A percentile compares a stretch with the other conserved stretches of the same genome.
Conservation (phyloP, 768 basidiomycete species). For the Mycena maculata region DNA sequence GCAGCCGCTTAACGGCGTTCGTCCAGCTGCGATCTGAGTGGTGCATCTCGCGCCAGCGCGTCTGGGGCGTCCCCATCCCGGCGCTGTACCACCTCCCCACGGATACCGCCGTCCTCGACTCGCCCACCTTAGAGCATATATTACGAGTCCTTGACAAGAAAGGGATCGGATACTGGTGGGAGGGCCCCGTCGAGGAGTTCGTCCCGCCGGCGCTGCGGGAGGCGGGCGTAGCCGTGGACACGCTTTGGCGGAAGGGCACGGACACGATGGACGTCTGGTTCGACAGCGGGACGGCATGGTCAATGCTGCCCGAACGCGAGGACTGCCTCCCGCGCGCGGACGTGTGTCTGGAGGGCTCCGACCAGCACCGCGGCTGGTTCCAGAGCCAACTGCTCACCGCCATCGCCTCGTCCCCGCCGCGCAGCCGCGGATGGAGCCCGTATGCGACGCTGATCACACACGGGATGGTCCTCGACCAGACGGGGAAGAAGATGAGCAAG, state of each 20-base stretch:
- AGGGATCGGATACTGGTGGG: conserved; percentile 93
- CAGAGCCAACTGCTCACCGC: conserved; percentile 93
- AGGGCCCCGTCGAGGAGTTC: conserved; percentile 85
- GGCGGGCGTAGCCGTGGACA: conserved; percentile 53
- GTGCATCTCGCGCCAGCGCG: conserved; percentile 98
- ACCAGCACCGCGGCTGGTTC: conserved; percentile 99
- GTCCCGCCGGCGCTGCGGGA: conserved; percentile 68
- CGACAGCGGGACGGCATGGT: conserved; percentile 96
- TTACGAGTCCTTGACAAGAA: conserved; percentile 76
- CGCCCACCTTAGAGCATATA: conserved; percentile 78
- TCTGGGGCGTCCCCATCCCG: conserved; percentile 98
- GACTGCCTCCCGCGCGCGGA: conserved; percentile 68
- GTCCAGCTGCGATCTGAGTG: conserved; percentile 92
- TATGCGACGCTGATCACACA: conserved; percentile 91
- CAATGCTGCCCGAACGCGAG: conserved; percentile 64
- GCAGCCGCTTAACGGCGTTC: conserved; percentile 89
- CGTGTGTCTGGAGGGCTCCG: conserved; percentile 93
- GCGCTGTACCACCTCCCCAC: conserved; percentile 77
- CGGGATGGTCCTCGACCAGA: conserved; percentile 94
- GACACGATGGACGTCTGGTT: conserved; percentile 99
- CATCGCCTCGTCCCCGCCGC: conserved; percentile 60
- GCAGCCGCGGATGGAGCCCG: conserved; percentile 55
- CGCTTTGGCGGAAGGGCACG: conserved; percentile 79
- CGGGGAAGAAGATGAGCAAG: conserved; percentile 98
- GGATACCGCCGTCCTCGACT: conserved; percentile 72